Percentiles rank a stretch among this genome's conserved stretches.
Conservation (phyloP, 192 early-diverging fungal species). For the Geranomyces variabilis region DNA sequence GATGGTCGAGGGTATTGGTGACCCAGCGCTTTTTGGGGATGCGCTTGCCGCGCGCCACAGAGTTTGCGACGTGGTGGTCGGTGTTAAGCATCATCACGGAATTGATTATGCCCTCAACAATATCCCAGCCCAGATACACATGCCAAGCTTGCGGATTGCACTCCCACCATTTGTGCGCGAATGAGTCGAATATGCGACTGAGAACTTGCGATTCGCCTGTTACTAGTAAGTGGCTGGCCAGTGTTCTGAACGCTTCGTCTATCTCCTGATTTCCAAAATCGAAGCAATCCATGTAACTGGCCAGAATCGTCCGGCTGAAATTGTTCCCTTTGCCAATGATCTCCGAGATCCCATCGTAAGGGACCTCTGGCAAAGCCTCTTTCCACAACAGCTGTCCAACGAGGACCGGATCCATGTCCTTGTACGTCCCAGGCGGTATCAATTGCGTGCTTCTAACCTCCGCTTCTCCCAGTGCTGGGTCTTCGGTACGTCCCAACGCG, state of each 20-base stretch:
- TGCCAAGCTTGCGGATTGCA: constrained; percentile 70
- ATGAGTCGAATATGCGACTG: constrained; percentile 83
- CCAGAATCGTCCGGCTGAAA: constrained; percentile 56
- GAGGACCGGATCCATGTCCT: constrained; percentile 23
- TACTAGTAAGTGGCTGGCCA: constrained; percentile 79
- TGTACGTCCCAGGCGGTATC: neutral
- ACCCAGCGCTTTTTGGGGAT: constrained; percentile 69
- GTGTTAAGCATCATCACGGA: constrained; percentile 90
- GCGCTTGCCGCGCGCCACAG: constrained; percentile 57
- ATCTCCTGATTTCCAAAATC: constrained; percentile 71
- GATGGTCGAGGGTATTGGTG: neutral
- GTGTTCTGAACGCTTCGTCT: constrained; percentile 73
- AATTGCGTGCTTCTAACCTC: too few species aligned
- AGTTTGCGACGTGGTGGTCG: constrained; percentile 84
- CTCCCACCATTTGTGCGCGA: constrained; percentile 80
- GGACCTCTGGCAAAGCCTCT: constrained; percentile 26
- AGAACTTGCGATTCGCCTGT: constrained; percentile 93
- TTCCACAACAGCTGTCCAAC: constrained; percentile 33
- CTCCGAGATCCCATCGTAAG: constrained; percentile 11
- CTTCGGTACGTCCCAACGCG: too few species aligned
- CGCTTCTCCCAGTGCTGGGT: too few species aligned
- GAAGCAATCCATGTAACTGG: constrained; percentile 77
- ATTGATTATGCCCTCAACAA: constrained; percentile 85
- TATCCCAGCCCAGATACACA: constrained; percentile 56
- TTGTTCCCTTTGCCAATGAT: constrained; percentile 46